phyloP scores from a whole-genome alignment of 2,329 filamentous ascomycete species.

The Dendrostoma leiphaemia region DNA sequence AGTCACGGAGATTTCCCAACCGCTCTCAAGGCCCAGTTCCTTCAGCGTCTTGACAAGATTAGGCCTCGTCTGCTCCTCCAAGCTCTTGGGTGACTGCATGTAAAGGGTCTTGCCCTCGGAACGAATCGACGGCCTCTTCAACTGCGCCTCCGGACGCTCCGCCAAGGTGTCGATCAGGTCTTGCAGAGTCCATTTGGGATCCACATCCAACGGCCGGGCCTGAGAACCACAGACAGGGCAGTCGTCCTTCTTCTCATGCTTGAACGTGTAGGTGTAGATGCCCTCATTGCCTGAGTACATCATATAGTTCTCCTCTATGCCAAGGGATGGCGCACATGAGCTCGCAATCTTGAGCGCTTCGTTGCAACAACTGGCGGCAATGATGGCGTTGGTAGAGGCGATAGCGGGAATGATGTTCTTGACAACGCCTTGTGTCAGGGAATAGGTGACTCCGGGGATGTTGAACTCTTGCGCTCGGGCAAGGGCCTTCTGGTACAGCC shows the following conservation, averaged over 20 bases:
- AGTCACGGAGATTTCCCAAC: conserved; percentile 87
- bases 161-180: conserved; percentile 85
- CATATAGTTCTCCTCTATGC: conserved; percentile 88
- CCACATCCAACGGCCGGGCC: conserved; percentile 71
- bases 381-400: conserved; percentile 94
- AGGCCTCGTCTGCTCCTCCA: conserved; percentile 80
- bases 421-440: conserved; percentile 93
- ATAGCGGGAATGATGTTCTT: conserved; percentile 99
- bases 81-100: conserved; percentile 76
- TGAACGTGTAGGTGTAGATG: conserved; percentile 97
- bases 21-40: conserved; percentile 70
- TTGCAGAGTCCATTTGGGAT: conserved; percentile 69
- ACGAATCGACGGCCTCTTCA: conserved; percentile 89
- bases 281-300: conserved; percentile 97
- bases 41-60: conserved; percentile 77
- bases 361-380: conserved; percentile 93
- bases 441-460: conserved; percentile 90
- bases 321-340: conserved; percentile 75
- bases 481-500: conserved; percentile 86
- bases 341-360: conserved; percentile 95
- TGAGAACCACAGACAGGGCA: conserved; percentile 91
- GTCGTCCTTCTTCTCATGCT: conserved; percentile 89
- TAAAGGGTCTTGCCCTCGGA: conserved; percentile 81
- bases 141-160: conserved; percentile 80
- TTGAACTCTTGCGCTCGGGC: conserved; percentile 81